A percentile compares a stretch with the other conserved stretches of the same genome.
These are phyloP conservation scores for Ophiocordyceps australis DNA, from an alignment of 2,329 filamentous ascomycete species.

Conservation along the genomic window DNA sequence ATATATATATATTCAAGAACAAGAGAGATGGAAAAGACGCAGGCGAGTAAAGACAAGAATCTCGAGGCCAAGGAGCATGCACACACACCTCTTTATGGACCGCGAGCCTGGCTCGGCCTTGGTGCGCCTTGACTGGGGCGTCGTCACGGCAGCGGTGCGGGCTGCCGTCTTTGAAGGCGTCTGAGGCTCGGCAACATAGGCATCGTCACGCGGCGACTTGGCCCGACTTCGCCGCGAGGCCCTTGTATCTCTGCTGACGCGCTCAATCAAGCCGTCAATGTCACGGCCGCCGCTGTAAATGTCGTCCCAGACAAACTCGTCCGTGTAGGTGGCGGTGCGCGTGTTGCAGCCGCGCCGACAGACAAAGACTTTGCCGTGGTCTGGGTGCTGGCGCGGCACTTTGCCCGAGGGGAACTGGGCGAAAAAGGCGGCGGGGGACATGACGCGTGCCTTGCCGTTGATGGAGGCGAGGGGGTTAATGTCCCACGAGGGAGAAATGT, in stretches of 20 bases:
- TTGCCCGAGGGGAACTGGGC: slow-evolving; percentile 55
- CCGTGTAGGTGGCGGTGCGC: slow-evolving; percentile 74
- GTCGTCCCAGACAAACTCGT: slow-evolving; percentile 86
- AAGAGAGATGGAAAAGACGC: no score
- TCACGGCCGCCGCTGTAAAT: slow-evolving; percentile 48
- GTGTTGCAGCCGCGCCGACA: slow-evolving; percentile 83
- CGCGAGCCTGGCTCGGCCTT: slow-evolving; percentile 14
- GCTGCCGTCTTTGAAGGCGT: slow-evolving; percentile 17
- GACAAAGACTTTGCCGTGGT: slow-evolving; percentile 73
- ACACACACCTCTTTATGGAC: slow-evolving; percentile 11
- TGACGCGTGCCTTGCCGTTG: slow-evolving; percentile 69
- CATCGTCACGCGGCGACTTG: slow-evolving; percentile 11
- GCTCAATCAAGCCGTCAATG: slow-evolving; percentile 45
- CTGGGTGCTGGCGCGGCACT: slow-evolving; percentile 52
- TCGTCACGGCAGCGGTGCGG: slow-evolving; percentile 7
- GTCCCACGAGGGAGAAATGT: slow-evolving; percentile 77
- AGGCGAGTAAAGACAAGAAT: no score
- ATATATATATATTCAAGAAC: no score
- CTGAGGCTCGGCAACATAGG: slow-evolving; percentile 13
- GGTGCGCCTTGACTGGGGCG: slow-evolving; percentile 12
- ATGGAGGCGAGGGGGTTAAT: slow-evolving; percentile 75
- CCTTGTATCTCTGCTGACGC: slow-evolving; percentile 57
- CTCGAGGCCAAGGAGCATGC: neutral
- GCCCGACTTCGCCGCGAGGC: slow-evolving; percentile 27
- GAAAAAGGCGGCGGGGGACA: slow-evolving; percentile 54